phyloP scores from a whole-genome alignment of 352 stramenopile genomes.

The Phytophthora foliorum region DNA sequence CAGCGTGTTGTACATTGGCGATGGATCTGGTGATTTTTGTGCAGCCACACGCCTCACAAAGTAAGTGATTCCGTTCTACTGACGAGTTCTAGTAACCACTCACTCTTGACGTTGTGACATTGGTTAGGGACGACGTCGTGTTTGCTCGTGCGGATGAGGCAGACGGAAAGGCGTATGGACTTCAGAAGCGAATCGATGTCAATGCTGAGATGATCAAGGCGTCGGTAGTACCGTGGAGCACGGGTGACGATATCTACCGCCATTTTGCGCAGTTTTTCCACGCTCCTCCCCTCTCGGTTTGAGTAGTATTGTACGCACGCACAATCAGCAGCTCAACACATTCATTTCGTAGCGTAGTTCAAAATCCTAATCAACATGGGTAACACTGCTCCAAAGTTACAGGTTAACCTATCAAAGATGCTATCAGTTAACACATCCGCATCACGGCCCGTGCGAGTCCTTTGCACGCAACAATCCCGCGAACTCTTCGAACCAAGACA shows the following conservation, averaged over 20 bases:
- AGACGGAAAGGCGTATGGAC: slow-evolving; percentile 55
- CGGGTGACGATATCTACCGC: slow-evolving; percentile 69
- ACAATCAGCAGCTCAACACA: neutral
- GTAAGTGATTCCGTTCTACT: slow-evolving; percentile 33
- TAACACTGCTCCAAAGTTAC: too few species aligned
- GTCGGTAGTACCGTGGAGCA: slow-evolving; percentile 65
- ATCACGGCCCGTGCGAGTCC: too few species aligned
- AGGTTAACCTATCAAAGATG: too few species aligned
- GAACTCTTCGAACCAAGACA: too few species aligned
- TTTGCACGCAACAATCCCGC: too few species aligned
- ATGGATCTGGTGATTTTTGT: slow-evolving; percentile 80
- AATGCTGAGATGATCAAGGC: slow-evolving; percentile 50
- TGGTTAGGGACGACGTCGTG: slow-evolving; percentile 59
- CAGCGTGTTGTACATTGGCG: slow-evolving; percentile 77
- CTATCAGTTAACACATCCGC: too few species aligned
- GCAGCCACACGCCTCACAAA: slow-evolving; percentile 60
- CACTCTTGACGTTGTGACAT: neutral
- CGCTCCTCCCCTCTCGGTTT: slow-evolving; percentile 3
- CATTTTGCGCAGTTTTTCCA: slow-evolving; percentile 53
- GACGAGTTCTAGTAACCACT: neutral
- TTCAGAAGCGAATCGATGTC: slow-evolving; percentile 60
- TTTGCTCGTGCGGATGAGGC: slow-evolving; percentile 71
- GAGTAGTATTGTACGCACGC: slow-evolving; percentile 12
- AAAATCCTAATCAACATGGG: neutral
- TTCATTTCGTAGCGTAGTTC: neutral